Evolutionary conservation across 2,329 filamentous ascomycete species (phyloP).

Genomic region (Clonostachys rosea): DNA sequence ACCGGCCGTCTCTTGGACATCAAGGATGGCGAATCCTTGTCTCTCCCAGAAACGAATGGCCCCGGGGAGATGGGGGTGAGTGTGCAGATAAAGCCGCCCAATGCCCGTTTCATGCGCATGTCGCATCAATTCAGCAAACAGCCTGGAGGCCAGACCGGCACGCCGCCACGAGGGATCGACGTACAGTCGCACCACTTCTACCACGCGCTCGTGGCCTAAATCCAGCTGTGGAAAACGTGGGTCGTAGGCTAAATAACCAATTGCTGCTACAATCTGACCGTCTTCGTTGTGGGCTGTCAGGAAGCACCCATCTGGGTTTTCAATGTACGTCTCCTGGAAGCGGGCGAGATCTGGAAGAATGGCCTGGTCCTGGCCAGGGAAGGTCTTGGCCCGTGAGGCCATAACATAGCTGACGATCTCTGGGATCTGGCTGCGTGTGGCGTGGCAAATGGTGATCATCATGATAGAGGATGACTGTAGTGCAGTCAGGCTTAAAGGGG

Average conservation of each 20-base stretch:
- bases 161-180: conserved; percentile 16
- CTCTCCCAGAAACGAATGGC: conserved; percentile 16
- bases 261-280: conserved; percentile 12
- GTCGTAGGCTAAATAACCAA: conserved; percentile 16
- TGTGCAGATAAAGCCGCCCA: conserved; percentile 15
- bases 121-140: conserved; percentile 9
- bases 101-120: conserved; percentile 7
- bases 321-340: conserved; percentile 12
- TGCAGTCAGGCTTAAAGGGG: no score
- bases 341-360: neutral
- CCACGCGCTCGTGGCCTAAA: conserved; percentile 7
- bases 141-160: conserved; percentile 14
- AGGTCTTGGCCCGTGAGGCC: no score
- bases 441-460: no score
- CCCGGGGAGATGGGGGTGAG: conserved; percentile 16
- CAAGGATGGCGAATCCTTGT: conserved; percentile 11
- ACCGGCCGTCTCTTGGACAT: conserved; percentile 12
- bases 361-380: conserved; percentile 2
- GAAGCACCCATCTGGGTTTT: conserved; percentile 11
- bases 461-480: no score
- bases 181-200: conserved; percentile 17
- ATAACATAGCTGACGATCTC: no score
- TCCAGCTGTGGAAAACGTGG: conserved; percentile 12
- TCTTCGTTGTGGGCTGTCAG: conserved; percentile 8
- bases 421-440: no score